phyloP scores from a whole-genome alignment of 352 stramenopile genomes.

The Phytophthora kernoviae region DNA sequence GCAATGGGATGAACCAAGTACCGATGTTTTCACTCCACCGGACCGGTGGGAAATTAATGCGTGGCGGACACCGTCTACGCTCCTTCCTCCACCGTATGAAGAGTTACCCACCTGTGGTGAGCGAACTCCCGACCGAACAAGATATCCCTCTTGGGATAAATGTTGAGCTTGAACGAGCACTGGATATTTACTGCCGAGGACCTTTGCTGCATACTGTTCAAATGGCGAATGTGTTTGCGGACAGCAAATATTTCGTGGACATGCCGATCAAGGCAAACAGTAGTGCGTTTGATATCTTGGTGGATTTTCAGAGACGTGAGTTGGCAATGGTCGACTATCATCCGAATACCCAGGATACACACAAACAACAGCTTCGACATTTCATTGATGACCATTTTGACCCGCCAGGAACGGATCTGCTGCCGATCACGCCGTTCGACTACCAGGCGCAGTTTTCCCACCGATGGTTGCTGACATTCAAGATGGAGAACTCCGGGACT shows the following conservation, averaged over 20 bases:
- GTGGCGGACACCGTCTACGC: slow-evolving; percentile 27
- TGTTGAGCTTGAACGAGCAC: slow-evolving; percentile 55
- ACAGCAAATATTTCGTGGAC: slow-evolving; percentile 94
- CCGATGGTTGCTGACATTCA: slow-evolving; percentile 62
- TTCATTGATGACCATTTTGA: slow-evolving; percentile 90
- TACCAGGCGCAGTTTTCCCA: slow-evolving; percentile 59
- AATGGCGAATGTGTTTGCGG: slow-evolving; percentile 78
- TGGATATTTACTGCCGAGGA: slow-evolving; percentile 81
- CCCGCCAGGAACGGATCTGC: slow-evolving; percentile 73
- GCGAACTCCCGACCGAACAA: slow-evolving; percentile 15
- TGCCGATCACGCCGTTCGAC: slow-evolving; percentile 71
- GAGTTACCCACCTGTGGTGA: slow-evolving; percentile 14
- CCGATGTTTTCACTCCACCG: slow-evolving; percentile 32
- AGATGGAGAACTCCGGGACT: slow-evolving; percentile 56
- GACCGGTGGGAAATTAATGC: slow-evolving; percentile 32
- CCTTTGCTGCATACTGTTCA: slow-evolving; percentile 73
- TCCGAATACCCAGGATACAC: slow-evolving; percentile 18
- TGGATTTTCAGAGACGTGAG: slow-evolving; percentile 65
- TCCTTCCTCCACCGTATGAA: slow-evolving; percentile 36
- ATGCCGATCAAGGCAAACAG: slow-evolving; percentile 90
- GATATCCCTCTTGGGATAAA: slow-evolving; percentile 34
- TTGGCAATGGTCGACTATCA: slow-evolving; percentile 64
- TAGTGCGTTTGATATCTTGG: slow-evolving; percentile 66
- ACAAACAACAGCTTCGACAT: slow-evolving; percentile 47
- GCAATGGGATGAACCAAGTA: slow-evolving; percentile 10